Evolutionary conservation across 2,329 filamentous ascomycete genomes (phyloP).

Genomic region (Verticillium klebahnii): DNA sequence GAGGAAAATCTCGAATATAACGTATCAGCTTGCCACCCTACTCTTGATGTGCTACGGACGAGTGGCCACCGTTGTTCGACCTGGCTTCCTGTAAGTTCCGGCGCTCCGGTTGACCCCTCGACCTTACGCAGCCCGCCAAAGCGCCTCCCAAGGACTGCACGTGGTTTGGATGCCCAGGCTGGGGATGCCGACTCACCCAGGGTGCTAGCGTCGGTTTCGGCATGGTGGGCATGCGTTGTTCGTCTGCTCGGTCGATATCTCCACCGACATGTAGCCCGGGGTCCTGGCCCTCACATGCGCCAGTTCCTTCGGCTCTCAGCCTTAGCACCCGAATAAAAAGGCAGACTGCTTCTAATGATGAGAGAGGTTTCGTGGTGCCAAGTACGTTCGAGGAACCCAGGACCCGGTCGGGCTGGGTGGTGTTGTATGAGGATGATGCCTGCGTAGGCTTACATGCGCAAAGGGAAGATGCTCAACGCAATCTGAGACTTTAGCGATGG

Average conservation of each 20-base stretch:
- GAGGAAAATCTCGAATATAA: too few relatives aligned
- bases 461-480: too few relatives aligned
- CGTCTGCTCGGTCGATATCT: constrained; percentile 1
- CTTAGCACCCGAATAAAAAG: not conserved
- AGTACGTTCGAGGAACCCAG: not conserved
- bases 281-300: not conserved
- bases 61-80: too few relatives aligned
- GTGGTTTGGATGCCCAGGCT: not conserved
- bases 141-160: not conserved
- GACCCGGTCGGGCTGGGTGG: not conserved
- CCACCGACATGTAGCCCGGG: not conserved
- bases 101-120: too few relatives aligned
- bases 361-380: not conserved
- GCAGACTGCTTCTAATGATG: not conserved
- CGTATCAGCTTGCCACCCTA: too few relatives aligned
- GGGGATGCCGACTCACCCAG: not conserved
- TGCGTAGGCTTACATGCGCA: too few relatives aligned
- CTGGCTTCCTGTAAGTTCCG: not conserved
- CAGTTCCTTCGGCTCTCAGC: not conserved
- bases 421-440: not conserved
- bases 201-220: not conserved
- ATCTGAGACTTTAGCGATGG: too few relatives aligned
- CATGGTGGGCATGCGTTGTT: not conserved
- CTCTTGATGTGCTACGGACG: too few relatives aligned
- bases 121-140: not conserved